Conservation (phyloP, 2,329 filamentous ascomycete genomes). For the Colletotrichum karsti region DNA sequence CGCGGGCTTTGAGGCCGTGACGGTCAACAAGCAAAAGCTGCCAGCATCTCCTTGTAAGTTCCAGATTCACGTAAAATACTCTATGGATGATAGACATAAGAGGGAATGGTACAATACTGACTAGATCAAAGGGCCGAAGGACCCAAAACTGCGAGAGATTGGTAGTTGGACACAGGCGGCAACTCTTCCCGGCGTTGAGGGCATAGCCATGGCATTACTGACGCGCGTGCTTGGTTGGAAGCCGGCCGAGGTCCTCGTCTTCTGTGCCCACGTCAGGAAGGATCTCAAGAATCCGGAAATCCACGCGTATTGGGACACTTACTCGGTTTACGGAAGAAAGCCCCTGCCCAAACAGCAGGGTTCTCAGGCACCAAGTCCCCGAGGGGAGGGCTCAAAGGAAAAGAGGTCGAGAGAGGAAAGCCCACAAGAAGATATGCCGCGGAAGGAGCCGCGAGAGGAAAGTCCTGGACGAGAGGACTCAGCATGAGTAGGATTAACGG, state of each 20-base stretch:
- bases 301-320: conserved; percentile 44
- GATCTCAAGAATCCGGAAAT: conserved; percentile 34
- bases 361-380: not conserved
- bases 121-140: no score
- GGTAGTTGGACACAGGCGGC: conserved; percentile 31
- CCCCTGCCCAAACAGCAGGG: not conserved
- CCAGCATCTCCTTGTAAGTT: conserved; percentile 44
- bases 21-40: conserved; percentile 34
- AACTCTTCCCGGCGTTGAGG: conserved; percentile 35
- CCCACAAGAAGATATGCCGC: not conserved
- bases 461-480: not conserved
- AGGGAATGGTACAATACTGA: no score
- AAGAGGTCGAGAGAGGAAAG: not conserved
- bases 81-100: no score
- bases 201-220: conserved; percentile 38
- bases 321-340: conserved; percentile 5
- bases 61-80: no score
- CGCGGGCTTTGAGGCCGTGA: conserved; percentile 40
- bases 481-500: no score
- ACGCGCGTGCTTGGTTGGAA: conserved; percentile 38
- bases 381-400: not conserved
- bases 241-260: conserved; percentile 33
- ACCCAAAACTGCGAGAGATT: conserved; percentile 37
- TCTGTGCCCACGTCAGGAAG: conserved; percentile 32
- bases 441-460: not conserved